Evolutionary conservation across 2,329 filamentous ascomycete genomes (phyloP).

Genomic region (Pseudogymnoascus sp.): DNA sequence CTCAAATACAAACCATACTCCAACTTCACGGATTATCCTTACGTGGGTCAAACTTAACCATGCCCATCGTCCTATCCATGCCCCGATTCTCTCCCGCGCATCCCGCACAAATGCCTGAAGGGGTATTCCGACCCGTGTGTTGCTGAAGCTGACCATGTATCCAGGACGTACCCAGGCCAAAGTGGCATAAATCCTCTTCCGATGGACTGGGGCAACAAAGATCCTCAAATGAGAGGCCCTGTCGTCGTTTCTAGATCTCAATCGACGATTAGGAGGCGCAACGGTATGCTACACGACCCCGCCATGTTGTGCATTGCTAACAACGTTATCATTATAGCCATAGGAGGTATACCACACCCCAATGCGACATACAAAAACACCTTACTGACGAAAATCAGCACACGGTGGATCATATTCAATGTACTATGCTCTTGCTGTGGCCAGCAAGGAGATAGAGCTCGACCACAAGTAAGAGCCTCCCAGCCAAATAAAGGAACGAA

Average conservation of each 20-base stretch:
- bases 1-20: constrained; percentile 27
- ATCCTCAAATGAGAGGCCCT: constrained; percentile 70
- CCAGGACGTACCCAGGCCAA: constrained; percentile 81
- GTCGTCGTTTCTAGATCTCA: constrained; percentile 76
- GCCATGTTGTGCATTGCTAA: constrained; percentile 22
- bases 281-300: constrained; percentile 49
- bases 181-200: constrained; percentile 87
- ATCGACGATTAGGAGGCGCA: constrained; percentile 71
- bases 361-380: constrained; percentile 9
- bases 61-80: not conserved
- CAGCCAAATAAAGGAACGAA: not conserved
- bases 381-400: constrained; percentile 50
- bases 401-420: constrained; percentile 92
- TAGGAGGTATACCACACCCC: constrained; percentile 44
- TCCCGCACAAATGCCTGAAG: not conserved
- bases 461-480: constrained; percentile 56
- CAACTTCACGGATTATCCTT: constrained; percentile 57
- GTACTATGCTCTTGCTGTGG: constrained; percentile 88
- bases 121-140: not conserved
- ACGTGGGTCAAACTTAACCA: constrained; percentile 35
- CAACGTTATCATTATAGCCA: constrained; percentile 34
- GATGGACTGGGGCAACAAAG: constrained; percentile 77
- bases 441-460: constrained; percentile 77
- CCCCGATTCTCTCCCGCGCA: not conserved
- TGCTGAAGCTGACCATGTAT: constrained; percentile 9